Evolutionary conservation across 73 alveolate genomes (phyloP), one percentile per base, ranked within the genome.

Genomic region (Blepharisma japonicum): DNA sequence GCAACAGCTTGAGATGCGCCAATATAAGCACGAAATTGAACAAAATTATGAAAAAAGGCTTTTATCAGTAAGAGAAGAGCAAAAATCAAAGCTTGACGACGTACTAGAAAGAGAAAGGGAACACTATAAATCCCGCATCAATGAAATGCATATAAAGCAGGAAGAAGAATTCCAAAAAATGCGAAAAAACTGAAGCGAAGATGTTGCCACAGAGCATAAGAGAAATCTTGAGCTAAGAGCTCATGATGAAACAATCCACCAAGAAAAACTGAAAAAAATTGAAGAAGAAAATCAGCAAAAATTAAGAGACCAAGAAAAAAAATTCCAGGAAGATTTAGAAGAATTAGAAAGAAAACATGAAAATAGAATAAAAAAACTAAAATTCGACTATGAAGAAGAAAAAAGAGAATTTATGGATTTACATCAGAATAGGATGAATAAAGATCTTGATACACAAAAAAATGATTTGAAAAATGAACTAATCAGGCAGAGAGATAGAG

Each of bases 61-160:
- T 55, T 76, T 82, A 70, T 91, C 84, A 51, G 80, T 88, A 53
- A 96, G 90, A 87, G 94, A 91, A 81, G 94, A 89, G 80, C 67
- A 83, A 61, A 76, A 81, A 9, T 81, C 86, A 71, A 98, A 94
- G 68, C 87, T 85, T 77, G 99, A 96, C 67, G 84, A 84, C 45
- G 88, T 92, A 7, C 68, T 92, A 7, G 98, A 94, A 56, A 89
- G 86, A 55, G 99, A 96, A 55, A 90, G 97, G 81, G 91, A 77
- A 53, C 78, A 67, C 0, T 77, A 55, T 71, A 77, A 66, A 66
- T 81, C 78, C 48, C 78, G 85, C 77, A 56, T 86, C 9, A 88
- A 83, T 71, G 94, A 91, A 47, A 79, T 86, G 76, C 83, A 79
- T 78, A 61, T 78, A 45, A 89, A 82, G 71, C 86, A 79, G 66